These are phyloP conservation scores for Trichophyton equinum DNA, from an alignment of 2,329 filamentous ascomycete genomes.

Conservation along the genomic window DNA sequence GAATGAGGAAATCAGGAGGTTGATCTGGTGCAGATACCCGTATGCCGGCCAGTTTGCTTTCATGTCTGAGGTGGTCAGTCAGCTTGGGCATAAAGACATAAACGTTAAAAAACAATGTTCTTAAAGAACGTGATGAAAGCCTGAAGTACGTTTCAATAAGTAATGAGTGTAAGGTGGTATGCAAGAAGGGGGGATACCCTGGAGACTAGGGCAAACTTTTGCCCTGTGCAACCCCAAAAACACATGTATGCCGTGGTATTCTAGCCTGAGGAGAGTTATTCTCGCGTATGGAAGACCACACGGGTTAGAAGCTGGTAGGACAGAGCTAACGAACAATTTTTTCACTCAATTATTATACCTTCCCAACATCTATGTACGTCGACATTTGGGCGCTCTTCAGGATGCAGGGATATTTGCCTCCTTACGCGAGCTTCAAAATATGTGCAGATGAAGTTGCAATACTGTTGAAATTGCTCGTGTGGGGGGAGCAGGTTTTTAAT, in stretches of 20 bases:
- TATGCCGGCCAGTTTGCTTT: not conserved
- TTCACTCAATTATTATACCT: not conserved
- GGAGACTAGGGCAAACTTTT: not conserved
- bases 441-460: slow-evolving; percentile 29
- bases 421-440: slow-evolving; percentile 14
- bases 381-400: not conserved
- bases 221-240: not conserved
- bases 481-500: no score
- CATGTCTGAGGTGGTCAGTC: not conserved
- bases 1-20: not conserved
- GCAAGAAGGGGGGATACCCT: not conserved
- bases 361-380: not conserved
- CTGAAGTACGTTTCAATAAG: not conserved
- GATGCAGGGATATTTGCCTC: not conserved
- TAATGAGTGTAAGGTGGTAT: not conserved
- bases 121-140: not conserved
- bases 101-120: not conserved
- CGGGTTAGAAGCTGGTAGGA: not conserved
- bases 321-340: not conserved
- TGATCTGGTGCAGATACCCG: not conserved
- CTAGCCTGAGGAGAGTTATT: not conserved
- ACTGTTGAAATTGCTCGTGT: slow-evolving; percentile 20
- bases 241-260: not conserved
- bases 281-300: not conserved
- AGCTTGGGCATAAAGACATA: not conserved